Evolutionary conservation across 2,329 filamentous ascomycete species (phyloP), one percentile per base, ranked within the genome.

Genomic region (Colletotrichum sp.): DNA sequence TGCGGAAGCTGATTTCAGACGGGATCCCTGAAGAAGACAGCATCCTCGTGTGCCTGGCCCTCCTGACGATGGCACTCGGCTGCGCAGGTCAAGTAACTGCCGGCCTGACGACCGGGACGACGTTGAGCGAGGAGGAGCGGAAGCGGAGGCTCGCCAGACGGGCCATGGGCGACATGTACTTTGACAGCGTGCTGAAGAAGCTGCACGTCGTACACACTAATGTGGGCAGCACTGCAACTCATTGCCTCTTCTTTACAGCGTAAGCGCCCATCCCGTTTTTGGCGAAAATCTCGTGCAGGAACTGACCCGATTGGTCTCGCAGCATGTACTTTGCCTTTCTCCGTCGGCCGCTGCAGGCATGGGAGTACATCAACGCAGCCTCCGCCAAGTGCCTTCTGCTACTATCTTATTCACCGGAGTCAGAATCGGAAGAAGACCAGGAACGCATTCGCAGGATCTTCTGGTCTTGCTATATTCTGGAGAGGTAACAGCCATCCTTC

Each of bases 391-490:
- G 88, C 71, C 85, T 89, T 3, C 80, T 90, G 2, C 82, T 90
- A 1, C 78, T 90, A 3, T 87, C 88, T 0, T 89, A 89, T 63
- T 83, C 83, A 3, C 80, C 82, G 0, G 80, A 78, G 5, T 82
- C 81, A 11, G 83, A 84, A 34, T 81, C 81, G 0, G 77, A 79
- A 0, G 85, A 89, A 75, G 86, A 88, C 5, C 82, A 85, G 48
- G 88, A 90, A 78, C 86, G 88, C 4, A 85, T 89, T 1, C 82
- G 86, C 16, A 82, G 89, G 2, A 89, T 90, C 68, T 90, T 90
- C 76, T 90, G 88, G 88, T 87, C 89, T 0, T 90, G 88, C 72
- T 90, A 90, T 71, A 88, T 90, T 13, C 82, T 90, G 0, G 88
- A 90, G 79, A 89, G 87, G 88, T 86, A 52, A 8, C 44, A 22